phyloP scores from a whole-genome alignment of 768 basidiomycete species.

The Lentinula sp. region DNA sequence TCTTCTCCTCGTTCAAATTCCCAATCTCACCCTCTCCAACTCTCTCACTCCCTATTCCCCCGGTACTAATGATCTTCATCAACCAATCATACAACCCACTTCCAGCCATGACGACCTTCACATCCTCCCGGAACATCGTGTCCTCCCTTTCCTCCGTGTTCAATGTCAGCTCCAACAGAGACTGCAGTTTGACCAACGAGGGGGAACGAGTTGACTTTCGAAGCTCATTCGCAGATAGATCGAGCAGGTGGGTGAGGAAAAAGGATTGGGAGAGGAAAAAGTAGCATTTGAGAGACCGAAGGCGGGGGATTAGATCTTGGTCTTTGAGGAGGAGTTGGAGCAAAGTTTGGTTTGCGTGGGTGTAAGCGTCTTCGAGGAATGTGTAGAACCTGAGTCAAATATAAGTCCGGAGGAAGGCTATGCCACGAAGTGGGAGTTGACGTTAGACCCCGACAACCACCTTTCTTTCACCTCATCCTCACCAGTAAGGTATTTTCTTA shows the following conservation, averaged over 20 bases:
- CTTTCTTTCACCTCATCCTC: slow-evolving; percentile 7
- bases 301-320: slow-evolving; percentile 83
- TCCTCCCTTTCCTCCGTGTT: slow-evolving; percentile 66
- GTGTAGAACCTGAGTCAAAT: slow-evolving; percentile 67
- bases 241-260: slow-evolving; percentile 91
- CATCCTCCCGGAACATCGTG: slow-evolving; percentile 77
- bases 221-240: slow-evolving; percentile 79
- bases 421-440: neutral
- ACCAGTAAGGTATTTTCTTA: slow-evolving; percentile 28
- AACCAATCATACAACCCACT: slow-evolving; percentile 91
- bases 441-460: slow-evolving; percentile 9
- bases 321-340: slow-evolving; percentile 83
- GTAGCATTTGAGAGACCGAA: slow-evolving; percentile 92
- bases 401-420: slow-evolving; percentile 5
- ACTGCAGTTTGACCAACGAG: slow-evolving; percentile 88
- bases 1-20: slow-evolving; percentile 49
- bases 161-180: slow-evolving; percentile 84
- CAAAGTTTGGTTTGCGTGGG: slow-evolving; percentile 87
- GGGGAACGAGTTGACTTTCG: slow-evolving; percentile 79
- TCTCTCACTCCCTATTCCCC: slow-evolving; percentile 47
- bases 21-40: slow-evolving; percentile 31
- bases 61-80: slow-evolving; percentile 76
- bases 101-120: slow-evolving; percentile 80
- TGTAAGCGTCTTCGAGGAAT: slow-evolving; percentile 88
- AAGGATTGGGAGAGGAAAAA: slow-evolving; percentile 98